These are phyloP conservation scores for Candida tropicalis DNA, from an alignment of 1,139 yeast species.

Conservation along the genomic window DNA sequence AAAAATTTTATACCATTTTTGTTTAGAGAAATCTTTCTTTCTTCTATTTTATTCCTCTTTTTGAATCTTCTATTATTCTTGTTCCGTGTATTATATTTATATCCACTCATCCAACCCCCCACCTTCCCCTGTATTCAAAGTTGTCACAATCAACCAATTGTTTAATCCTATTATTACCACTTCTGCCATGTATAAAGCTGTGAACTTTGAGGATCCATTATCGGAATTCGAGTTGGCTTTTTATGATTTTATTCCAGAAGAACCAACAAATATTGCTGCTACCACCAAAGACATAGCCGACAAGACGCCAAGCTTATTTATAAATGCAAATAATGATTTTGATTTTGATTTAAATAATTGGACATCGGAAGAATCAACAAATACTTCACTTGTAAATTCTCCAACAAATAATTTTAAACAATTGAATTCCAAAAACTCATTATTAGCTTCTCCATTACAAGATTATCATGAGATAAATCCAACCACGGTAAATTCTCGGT, in stretches of 20 bases:
- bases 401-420: background rate
- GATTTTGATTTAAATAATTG: background rate
- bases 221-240: conserved; percentile 4
- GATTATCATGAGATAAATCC: background rate
- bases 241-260: background rate
- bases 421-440: conserved; percentile 3
- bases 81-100: no score
- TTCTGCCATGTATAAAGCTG: conserved; percentile 4
- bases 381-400: background rate
- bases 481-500: background rate
- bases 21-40: background rate
- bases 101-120: no score
- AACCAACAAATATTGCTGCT: background rate
- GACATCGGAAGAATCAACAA: background rate
- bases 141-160: no score
- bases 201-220: conserved; percentile 3
- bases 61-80: background rate
- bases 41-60: background rate
- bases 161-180: background rate
- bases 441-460: conserved; percentile 7
- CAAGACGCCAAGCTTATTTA: conserved; percentile 6
- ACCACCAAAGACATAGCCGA: background rate
- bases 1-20: background rate
- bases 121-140: no score
- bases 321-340: background rate